These are phyloP conservation scores for Lepidium aucheri DNA, from an alignment of 345 rosid genomes.

Conservation along the genomic window DNA sequence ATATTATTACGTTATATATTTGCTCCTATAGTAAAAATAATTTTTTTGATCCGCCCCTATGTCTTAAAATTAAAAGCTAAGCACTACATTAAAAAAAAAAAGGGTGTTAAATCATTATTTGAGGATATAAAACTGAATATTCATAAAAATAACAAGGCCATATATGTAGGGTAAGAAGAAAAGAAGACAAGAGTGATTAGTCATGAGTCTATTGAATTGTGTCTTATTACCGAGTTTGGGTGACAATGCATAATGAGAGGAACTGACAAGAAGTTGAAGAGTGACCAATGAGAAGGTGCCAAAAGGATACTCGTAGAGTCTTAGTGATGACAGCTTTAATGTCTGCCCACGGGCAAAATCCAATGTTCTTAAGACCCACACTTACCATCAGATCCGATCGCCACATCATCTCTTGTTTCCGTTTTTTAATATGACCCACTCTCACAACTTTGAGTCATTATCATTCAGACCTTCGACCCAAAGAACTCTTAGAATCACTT, in stretches of 20 bases:
- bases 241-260: background rate
- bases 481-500: background rate
- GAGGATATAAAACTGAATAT: background rate
- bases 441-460: background rate
- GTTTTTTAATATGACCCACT: background rate
- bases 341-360: constrained; percentile 32
- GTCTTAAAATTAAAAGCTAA: no score
- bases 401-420: constrained; percentile 21
- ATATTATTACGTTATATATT: no score
- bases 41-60: no score
- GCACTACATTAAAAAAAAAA: no score
- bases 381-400: constrained; percentile 20
- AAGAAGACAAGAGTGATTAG: background rate
- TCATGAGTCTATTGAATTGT: background rate
- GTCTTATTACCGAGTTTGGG: constrained; percentile 22
- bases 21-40: no score
- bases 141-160: constrained; percentile 3
- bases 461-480: background rate
- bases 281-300: constrained; percentile 27
- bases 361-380: constrained; percentile 19
- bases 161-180: background rate
- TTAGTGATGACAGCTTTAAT: constrained; percentile 30
- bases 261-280: constrained; percentile 17
- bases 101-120: background rate
- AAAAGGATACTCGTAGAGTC: background rate